Evolutionary conservation across 371 early-diverging fungal genomes (phyloP).

Genomic region (Mucor racemosus): DNA sequence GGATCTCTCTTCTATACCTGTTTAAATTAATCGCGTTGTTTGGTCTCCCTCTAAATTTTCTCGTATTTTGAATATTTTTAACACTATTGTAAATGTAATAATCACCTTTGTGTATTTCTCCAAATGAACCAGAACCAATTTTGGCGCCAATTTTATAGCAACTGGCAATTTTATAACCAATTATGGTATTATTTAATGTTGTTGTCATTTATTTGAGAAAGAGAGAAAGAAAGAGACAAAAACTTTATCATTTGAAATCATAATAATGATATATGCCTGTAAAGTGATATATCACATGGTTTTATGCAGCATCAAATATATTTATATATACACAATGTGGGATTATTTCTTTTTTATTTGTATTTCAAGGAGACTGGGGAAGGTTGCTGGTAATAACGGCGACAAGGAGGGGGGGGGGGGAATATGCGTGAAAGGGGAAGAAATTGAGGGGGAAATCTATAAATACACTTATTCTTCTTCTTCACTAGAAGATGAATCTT

Average conservation of each 20-base stretch:
- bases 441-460: neutral
- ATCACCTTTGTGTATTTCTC: constrained; percentile 93
- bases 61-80: constrained; percentile 8
- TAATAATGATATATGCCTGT: neutral
- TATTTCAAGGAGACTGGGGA: neutral
- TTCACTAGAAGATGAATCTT: neutral
- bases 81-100: neutral
- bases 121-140: constrained; percentile 97
- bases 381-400: too few relatives aligned
- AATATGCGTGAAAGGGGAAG: neutral
- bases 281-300: constrained; percentile 20
- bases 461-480: constrained; percentile 2
- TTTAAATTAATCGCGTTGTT: constrained; percentile 14
- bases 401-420: neutral
- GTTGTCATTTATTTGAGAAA: constrained; percentile 6
- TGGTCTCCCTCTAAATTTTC: neutral
- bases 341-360: constrained; percentile 4
- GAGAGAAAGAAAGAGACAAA: constrained; percentile 6
- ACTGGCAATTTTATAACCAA: constrained; percentile 57
- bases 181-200: constrained; percentile 12
- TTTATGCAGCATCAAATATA: neutral
- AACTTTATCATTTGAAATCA: neutral
- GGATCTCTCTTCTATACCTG: constrained; percentile 83
- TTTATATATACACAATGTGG: constrained; percentile 5
- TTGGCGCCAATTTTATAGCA: constrained; percentile 89